Evolutionary conservation across 2,329 filamentous ascomycete genomes (phyloP), one percentile per base, ranked within the genome.

Genomic region (Cyphellophora europaea): DNA sequence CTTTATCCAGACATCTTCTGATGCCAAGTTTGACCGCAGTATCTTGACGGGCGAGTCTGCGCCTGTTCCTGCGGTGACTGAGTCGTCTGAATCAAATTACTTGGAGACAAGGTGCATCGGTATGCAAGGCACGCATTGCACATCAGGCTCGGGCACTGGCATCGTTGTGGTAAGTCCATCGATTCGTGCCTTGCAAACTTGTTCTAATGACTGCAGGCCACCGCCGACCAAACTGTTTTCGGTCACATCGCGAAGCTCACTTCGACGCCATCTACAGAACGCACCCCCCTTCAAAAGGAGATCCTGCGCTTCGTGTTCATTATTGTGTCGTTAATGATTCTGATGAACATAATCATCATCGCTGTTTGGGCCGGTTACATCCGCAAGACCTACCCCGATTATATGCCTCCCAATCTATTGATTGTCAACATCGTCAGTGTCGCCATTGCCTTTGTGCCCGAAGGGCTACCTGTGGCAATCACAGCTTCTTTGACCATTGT

Each of bases 61-160:
- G 6, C 78, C 80, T 2, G 58, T 85, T 5, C 59, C 71, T 3
- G 81, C 71, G 2, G 71, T 74, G 0, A 66, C 81, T 11, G 68
- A 82, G n/a, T 72, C 68, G 0, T 79, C 76, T 0, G 79, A 86
- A 49, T 63, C 70, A 25, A 86, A 86, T 54, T 85, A 83, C 49
- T 72, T 88, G 18, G 82, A 88, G 52, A 87, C 81, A 3, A 72
- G 74, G 34, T 81, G 77, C 48, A 83, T 88, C 35, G 82, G 81
- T 14, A 66, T 88, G 6, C 81, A 86, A 52, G 82, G 83, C n/a
- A 86, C 82, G 1, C 80, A 87, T 49, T 86, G 81, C 46, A 74
- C 82, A 3, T 77, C 76, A 5, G 82, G 82, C 3, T 76, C 65
- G 14, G 77, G 73, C 33, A 63, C 70, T 11, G 82, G 78, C 12